Evolutionary conservation across 2,329 filamentous ascomycete species (phyloP), one percentile per base, ranked within the genome.

Genomic region (Byssothecium circinans): DNA sequence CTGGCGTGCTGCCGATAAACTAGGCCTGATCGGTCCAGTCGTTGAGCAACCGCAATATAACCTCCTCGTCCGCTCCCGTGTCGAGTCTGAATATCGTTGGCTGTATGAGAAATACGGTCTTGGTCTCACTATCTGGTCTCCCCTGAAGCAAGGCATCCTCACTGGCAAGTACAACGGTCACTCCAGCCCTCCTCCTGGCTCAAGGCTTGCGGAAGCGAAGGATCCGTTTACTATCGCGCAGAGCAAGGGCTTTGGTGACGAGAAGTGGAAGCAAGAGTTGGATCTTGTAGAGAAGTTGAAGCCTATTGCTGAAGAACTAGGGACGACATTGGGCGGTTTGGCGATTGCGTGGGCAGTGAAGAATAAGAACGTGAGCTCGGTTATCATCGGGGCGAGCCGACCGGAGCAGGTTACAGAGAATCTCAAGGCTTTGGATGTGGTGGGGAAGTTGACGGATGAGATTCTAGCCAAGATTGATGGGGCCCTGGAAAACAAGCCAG

Each of bases 221-320:
- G 77, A 85, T 53, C 75, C 79, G 42, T 86, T 80, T 64, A 75
- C 84, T 54, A 72, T 75, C 45, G n/a, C n/a, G n/a, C n/a, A n/a
- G n/a, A n/a, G n/a, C n/a, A n/a, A n/a, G n/a, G n/a, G n/a, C n/a
- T n/a, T n/a, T n/a, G n/a, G n/a, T n/a, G n/a, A n/a, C 81, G 47
- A 23, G 64, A 65, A 23, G 47, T 74, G 10, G 65, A 69, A 58
- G 67, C 67, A 40, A 4, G 52, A 14, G 3, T 25, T 39, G 11
- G 8, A 27, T 27, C 11, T 14, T 39, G 19, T 50, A 60, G 32
- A 61, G 38, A 4, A 45, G 6, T 7, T 18, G 15, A 23, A 61
- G 57, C 61, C 60, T 40, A 79, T 90, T 54, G 86, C 87, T 2
- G 79, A 88, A 27, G 80, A 78, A 60, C 73, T 90, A 29, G 84